phyloP scores from a whole-genome alignment of 108 stramenopile species.

The Cyclotella kingstonii region DNA sequence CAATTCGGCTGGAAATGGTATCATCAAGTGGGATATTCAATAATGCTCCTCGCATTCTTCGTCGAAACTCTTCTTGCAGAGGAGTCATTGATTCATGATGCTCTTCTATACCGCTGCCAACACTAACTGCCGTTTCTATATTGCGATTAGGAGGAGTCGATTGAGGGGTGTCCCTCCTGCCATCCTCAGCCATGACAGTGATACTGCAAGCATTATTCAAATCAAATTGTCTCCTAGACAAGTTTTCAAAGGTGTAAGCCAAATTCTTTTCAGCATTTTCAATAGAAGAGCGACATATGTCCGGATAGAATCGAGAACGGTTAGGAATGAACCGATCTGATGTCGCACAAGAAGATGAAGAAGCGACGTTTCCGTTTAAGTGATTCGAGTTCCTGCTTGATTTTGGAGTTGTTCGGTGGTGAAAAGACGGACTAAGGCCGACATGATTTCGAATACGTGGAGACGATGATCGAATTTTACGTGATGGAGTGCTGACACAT shows the following conservation, averaged over 20 bases:
- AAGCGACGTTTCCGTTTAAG: no score
- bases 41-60: slow-evolving; percentile 79
- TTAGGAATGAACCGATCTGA: slow-evolving; percentile 44
- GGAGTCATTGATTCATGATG: slow-evolving; percentile 48
- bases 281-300: slow-evolving; percentile 59
- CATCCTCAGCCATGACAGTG: neutral
- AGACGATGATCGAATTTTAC: neutral
- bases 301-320: slow-evolving; percentile 23
- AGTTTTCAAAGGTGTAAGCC: slow-evolving; percentile 31
- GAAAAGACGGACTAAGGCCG: neutral
- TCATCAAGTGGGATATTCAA: slow-evolving; percentile 74
- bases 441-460: no score
- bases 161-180: neutral
- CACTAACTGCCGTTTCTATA: neutral
- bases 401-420: neutral
- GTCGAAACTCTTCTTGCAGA: slow-evolving; percentile 78
- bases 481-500: slow-evolving; percentile 1
- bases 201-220: neutral
- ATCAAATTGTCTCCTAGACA: slow-evolving; percentile 3
- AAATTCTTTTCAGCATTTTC: slow-evolving; percentile 57
- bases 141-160: neutral
- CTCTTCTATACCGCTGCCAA: neutral
- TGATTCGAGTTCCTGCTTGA: no score
- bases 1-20: slow-evolving; percentile 1
- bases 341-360: no score